Evolutionary conservation across 2,329 filamentous ascomycete species (phyloP).

Genomic region (Coniochaeta prunicola): DNA sequence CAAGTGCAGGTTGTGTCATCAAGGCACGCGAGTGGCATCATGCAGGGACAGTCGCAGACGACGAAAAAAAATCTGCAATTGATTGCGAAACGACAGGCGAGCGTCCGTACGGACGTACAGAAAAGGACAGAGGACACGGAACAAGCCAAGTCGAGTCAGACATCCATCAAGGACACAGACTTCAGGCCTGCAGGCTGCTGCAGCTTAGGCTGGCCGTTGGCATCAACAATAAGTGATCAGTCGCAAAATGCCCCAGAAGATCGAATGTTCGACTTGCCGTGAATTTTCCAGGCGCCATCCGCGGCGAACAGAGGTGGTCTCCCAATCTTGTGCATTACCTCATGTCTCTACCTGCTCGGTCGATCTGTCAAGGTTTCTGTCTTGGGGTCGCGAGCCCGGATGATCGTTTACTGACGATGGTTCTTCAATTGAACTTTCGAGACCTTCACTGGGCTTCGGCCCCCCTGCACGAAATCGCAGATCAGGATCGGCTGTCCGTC

Average conservation of each 20-base stretch:
- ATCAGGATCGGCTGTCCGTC: background rate
- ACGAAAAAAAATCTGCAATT: background rate
- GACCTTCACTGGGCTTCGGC: background rate
- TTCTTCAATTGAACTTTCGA: background rate
- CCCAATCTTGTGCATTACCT: background rate
- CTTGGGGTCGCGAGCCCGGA: background rate
- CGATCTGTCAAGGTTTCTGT: background rate
- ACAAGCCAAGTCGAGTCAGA: background rate
- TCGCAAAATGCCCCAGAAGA: background rate
- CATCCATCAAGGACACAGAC: background rate
- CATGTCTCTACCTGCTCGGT: background rate
- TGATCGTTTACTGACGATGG: background rate
- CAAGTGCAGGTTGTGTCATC: background rate
- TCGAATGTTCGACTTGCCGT: background rate
- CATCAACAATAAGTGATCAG: background rate
- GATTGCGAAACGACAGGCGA: background rate
- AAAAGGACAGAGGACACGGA: background rate
- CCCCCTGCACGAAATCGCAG: background rate
- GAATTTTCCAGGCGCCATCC: background rate
- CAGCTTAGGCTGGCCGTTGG: background rate
- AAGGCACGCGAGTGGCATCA: constrained; percentile 2
- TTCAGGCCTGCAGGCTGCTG: background rate
- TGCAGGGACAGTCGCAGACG: background rate
- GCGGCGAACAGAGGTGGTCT: background rate
- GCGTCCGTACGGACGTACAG: background rate